phyloP scores from a whole-genome alignment of 441 rosid genomes.

The Capsella rubella region DNA sequence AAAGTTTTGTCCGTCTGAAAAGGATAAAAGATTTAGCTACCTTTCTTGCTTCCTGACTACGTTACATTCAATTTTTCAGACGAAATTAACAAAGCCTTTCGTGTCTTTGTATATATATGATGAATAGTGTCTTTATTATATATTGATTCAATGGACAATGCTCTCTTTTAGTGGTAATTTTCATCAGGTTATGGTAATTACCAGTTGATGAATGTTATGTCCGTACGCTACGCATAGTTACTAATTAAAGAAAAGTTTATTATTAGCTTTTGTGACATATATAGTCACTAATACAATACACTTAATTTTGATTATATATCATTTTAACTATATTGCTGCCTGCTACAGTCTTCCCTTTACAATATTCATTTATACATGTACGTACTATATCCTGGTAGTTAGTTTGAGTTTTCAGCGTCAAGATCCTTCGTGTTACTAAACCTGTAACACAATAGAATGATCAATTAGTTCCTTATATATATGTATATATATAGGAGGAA shows the following conservation, averaged over 20 bases:
- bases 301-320: not conserved
- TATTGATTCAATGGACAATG: not conserved
- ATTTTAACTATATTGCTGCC: not conserved
- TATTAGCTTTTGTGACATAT: not conserved
- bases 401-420: conserved; percentile 12
- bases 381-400: not conserved
- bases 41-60: too few relatives aligned
- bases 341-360: conserved; percentile 2
- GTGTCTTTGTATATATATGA: too few relatives aligned
- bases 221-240: not conserved
- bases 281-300: too few relatives aligned
- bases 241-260: not conserved
- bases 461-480: not conserved
- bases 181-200: not conserved
- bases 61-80: too few relatives aligned
- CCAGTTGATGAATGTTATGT: not conserved
- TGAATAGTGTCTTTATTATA: too few relatives aligned
- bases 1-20: not conserved
- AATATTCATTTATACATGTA: not conserved
- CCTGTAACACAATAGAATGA: conserved; percentile 17
- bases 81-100: too few relatives aligned
- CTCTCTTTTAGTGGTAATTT: not conserved
- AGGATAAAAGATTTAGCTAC: not conserved
- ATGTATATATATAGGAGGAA: too few relatives aligned
- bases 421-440: conserved; percentile 26